A percentile compares a stretch with the other conserved stretches of the same genome.
phyloP scores from a whole-genome alignment of 108 stramenopile species.

The Aurantiochytrium sp. region DNA sequence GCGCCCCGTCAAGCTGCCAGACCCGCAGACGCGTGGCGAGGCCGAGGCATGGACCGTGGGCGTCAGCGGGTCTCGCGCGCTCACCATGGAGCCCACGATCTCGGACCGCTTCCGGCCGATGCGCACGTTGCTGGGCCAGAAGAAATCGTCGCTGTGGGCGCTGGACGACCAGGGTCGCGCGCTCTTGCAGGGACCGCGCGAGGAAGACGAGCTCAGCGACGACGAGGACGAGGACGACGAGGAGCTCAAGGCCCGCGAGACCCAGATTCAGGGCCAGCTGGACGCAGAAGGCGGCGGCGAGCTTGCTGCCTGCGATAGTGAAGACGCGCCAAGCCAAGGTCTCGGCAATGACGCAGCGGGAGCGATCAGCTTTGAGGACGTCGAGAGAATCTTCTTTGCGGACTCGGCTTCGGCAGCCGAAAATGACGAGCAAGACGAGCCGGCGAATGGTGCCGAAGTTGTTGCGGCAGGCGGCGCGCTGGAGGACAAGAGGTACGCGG shows the following conservation, averaged over 20 bases:
- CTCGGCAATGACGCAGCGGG: not conserved
- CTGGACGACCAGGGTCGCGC: not conserved
- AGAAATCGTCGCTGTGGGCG: not conserved
- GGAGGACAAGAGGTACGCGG: not conserved
- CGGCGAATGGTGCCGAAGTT: no score
- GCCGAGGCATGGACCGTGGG: not conserved
- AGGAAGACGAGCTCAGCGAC: not conserved
- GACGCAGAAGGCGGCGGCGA: no score
- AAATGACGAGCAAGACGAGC: no score
- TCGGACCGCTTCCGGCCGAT: not conserved
- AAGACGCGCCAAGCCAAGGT: no score
- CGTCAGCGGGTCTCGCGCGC: not conserved
- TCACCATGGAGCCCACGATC: not conserved
- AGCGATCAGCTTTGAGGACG: not conserved
- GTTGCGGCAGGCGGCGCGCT: no score
- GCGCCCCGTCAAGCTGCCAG: not conserved
- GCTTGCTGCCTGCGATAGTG: no score
- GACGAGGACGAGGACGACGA: not conserved
- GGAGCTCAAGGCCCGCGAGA: not conserved
- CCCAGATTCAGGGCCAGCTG: not conserved
- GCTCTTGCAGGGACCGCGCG: not conserved
- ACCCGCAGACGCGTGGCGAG: not conserved
- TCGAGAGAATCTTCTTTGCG: not conserved
- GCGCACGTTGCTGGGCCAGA: not conserved
- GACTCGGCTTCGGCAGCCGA: no score